phyloP scores from a whole-genome alignment of 2,329 filamentous ascomycete species.

The Penicillium sp. region DNA sequence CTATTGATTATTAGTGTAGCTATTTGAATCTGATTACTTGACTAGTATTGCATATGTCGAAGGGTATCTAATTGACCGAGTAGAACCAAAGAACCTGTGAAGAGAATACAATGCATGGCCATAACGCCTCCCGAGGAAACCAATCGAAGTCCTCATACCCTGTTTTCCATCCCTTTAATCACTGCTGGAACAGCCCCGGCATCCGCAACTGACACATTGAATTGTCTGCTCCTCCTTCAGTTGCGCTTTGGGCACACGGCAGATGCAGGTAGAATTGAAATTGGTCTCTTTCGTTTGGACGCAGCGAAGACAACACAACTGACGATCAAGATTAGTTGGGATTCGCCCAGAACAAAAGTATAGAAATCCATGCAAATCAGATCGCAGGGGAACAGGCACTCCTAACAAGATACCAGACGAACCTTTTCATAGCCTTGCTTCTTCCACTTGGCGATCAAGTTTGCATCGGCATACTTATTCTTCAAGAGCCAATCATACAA shows the following conservation, averaged over 20 bases:
- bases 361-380: too few species aligned
- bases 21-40: slow-evolving; percentile 17
- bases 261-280: slow-evolving; percentile 96
- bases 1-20: slow-evolving; percentile 20
- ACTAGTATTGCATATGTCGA: neutral
- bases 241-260: slow-evolving; percentile 84
- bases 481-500: slow-evolving; percentile 96
- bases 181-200: slow-evolving; percentile 79
- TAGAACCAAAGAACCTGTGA: slow-evolving; percentile 1
- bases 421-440: slow-evolving; percentile 98
- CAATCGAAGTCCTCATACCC: too few species aligned
- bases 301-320: slow-evolving; percentile 91
- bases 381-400: too few species aligned
- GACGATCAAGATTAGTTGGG: neutral
- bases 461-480: slow-evolving; percentile 90
- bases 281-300: slow-evolving; percentile 99
- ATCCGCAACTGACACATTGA: slow-evolving; percentile 93
- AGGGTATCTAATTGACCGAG: slow-evolving; percentile 22
- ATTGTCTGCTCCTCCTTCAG: slow-evolving; percentile 86
- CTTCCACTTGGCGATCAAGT: slow-evolving; percentile 99
- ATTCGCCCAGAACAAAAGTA: neutral
- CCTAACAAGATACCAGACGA: slow-evolving; percentile 21
- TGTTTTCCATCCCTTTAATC: too few species aligned
- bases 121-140: too few species aligned
- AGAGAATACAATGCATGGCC: slow-evolving; percentile 1